Evolutionary conservation across 352 stramenopile genomes (phyloP).

Genomic region (Pythium phragmitis): DNA sequence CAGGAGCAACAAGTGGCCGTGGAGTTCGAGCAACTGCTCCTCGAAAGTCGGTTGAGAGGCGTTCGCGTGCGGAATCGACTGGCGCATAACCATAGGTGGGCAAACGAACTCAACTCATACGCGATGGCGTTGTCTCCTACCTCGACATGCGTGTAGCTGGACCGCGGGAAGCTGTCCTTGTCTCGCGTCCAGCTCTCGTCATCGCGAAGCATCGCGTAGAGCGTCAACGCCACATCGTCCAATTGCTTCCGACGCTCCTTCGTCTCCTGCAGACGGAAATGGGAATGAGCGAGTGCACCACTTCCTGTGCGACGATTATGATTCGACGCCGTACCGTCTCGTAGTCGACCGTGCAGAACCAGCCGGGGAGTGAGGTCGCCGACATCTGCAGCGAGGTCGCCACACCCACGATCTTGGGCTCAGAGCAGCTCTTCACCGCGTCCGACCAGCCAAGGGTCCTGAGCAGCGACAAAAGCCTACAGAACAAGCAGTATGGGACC

Average conservation of each 20-base stretch:
- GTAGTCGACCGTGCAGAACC: slow-evolving; percentile 67
- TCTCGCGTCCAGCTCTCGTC: slow-evolving; percentile 75
- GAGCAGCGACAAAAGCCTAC: slow-evolving; percentile 41
- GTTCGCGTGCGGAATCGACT: slow-evolving; percentile 45
- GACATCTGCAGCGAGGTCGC: slow-evolving; percentile 57
- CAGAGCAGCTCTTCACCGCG: slow-evolving; percentile 34
- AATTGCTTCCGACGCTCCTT: slow-evolving; percentile 47
- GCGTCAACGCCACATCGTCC: slow-evolving; percentile 45
- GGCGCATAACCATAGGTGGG: not conserved
- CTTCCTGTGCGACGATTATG: not conserved
- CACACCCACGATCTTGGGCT: slow-evolving; percentile 43
- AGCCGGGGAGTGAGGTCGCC: slow-evolving; percentile 42
- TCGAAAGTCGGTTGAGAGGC: slow-evolving; percentile 26
- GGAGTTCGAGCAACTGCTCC: slow-evolving; percentile 41
- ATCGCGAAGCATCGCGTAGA: slow-evolving; percentile 69
- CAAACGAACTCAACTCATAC: not conserved
- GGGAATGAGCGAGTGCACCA: not conserved
- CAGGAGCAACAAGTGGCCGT: slow-evolving; percentile 68
- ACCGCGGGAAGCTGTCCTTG: slow-evolving; percentile 79
- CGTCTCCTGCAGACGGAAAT: slow-evolving; percentile 30
- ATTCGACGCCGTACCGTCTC: slow-evolving; percentile 34
- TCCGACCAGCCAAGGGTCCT: slow-evolving; percentile 39
- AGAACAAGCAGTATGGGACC: not conserved
- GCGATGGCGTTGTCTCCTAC: slow-evolving; percentile 22
- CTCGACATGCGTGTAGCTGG: slow-evolving; percentile 71